phyloP scores from a whole-genome alignment of 2,329 filamentous ascomycete genomes.

The Ascochyta viciae-villosae region DNA sequence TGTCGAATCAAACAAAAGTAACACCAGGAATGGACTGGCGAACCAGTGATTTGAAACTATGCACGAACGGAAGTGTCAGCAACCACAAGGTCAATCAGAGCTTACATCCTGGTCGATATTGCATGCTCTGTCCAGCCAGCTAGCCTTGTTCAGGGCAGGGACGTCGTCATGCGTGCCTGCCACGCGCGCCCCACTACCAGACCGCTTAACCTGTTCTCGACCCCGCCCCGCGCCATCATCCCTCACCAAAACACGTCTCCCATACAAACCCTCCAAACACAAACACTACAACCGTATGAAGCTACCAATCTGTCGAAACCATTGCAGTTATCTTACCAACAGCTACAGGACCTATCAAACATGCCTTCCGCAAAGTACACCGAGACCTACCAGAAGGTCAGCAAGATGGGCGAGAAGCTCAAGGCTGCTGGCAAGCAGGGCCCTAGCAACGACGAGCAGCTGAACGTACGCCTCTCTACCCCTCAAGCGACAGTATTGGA shows the following conservation, averaged over 20 bases:
- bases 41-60: not conserved
- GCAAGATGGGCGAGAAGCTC: slow-evolving; percentile 41
- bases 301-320: not conserved
- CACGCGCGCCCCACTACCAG: slow-evolving; percentile 19
- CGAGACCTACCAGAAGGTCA: slow-evolving; percentile 41
- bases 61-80: not conserved
- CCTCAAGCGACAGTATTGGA: not conserved
- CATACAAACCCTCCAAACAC: slow-evolving; percentile 6
- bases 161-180: slow-evolving; percentile 22
- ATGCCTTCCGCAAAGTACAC: slow-evolving; percentile 44
- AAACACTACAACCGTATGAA: slow-evolving; percentile 4
- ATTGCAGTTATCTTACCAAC: not conserved
- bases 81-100: not conserved
- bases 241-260: slow-evolving; percentile 18
- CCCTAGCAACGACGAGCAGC: slow-evolving; percentile 48
- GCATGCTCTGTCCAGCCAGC: not conserved
- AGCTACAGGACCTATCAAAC: slow-evolving; percentile 7
- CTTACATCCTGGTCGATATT: not conserved
- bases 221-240: slow-evolving; percentile 13
- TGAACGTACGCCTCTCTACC: slow-evolving; percentile 55
- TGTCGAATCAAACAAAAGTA: not conserved
- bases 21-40: not conserved
- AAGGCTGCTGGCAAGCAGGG: slow-evolving; percentile 34
- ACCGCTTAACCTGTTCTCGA: slow-evolving; percentile 17
- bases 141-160: slow-evolving; percentile 5